Evolutionary conservation across 2,329 filamentous ascomycete genomes (phyloP).

Genomic region (Pseudocercospora vitis): DNA sequence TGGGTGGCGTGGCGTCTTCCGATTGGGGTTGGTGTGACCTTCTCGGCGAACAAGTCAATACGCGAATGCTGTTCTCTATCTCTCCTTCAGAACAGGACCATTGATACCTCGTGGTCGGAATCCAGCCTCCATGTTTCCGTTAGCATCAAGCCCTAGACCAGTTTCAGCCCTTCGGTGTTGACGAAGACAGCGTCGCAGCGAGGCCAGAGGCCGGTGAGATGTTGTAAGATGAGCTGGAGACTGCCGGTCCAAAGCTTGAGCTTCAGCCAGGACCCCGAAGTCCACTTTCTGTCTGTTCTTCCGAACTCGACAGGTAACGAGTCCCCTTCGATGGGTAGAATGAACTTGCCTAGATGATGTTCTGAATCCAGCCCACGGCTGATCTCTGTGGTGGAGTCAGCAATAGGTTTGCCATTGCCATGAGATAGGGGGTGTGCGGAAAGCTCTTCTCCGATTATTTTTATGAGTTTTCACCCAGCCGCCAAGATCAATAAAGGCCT

Average conservation of each 20-base stretch:
- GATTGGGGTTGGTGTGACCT: no score
- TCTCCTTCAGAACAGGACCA: not conserved
- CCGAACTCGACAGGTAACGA: not conserved
- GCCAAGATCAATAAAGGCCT: slow-evolving; percentile 9
- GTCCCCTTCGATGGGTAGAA: not conserved
- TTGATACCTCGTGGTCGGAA: not conserved
- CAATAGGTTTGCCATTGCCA: slow-evolving; percentile 8
- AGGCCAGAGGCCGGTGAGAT: not conserved
- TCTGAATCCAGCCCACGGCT: not conserved
- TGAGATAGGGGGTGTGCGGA: slow-evolving; percentile 11
- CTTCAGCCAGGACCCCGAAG: not conserved
- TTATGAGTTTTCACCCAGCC: slow-evolving; percentile 13
- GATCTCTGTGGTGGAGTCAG: slow-evolving; percentile 5
- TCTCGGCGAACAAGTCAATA: not conserved
- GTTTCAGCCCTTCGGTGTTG: not conserved
- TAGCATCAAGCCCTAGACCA: not conserved
- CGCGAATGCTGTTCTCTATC: not conserved
- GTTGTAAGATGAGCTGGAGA: not conserved
- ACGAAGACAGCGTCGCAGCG: slow-evolving; percentile 2
- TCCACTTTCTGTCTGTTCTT: not conserved
- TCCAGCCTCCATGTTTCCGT: not conserved
- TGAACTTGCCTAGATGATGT: slow-evolving; percentile 5
- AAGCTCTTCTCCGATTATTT: slow-evolving; percentile 12
- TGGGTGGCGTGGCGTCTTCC: not conserved
- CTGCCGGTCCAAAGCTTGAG: not conserved